Evolutionary conservation across 1,284 basidiomycete species (phyloP), one percentile per base, ranked within the genome.

Genomic region (Hemileia vastatrix): DNA sequence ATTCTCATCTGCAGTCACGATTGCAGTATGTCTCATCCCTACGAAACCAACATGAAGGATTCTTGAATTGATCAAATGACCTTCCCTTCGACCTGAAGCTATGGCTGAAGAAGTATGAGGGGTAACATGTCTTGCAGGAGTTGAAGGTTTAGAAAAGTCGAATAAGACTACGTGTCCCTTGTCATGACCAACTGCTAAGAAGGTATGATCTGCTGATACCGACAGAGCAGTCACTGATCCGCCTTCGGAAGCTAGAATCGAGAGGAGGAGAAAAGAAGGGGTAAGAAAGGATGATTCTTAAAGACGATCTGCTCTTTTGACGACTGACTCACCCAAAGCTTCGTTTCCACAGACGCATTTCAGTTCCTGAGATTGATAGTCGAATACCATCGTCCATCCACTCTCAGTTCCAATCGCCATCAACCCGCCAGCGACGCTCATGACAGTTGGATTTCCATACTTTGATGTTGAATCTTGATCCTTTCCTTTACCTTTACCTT

Each of bases 171-270:
- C 84, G 69, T 90, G 82, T 1, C 94, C 95, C 1, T 81, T 83
- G 0, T 84, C 81, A 75, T 97, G 90, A 0, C 94, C 94, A 1
- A 88, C 86, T 0, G 87, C 94, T 54, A 97, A 79, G 74, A 85
- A 96, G 0, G 93, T 94, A 69, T 92, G 89, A 72, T 98, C 95
- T 67, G 89, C 85, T 3, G 93, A 96, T 54, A 98, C 79, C 1
- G 90, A 86, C 4, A 98, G 77, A 1, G 92, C 87, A 4, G 90
- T 95, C 15, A 94, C 89, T n/a, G 88, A 77, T 11, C 90, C 90
- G 13, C 85, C 78, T 6, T 79, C 76, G 69, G 79, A 82, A 49
- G 79, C 85, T 86, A 74, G 64, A 63, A 45, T 13, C 4, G 9
- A 19, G 8, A 23, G n/a, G 23, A 64, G 49, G 11, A 55, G 31